Percentiles rank a stretch among this genome's conserved stretches.
Conservation (phyloP, 1,139 yeast species). For the Kodamaea arcana region DNA sequence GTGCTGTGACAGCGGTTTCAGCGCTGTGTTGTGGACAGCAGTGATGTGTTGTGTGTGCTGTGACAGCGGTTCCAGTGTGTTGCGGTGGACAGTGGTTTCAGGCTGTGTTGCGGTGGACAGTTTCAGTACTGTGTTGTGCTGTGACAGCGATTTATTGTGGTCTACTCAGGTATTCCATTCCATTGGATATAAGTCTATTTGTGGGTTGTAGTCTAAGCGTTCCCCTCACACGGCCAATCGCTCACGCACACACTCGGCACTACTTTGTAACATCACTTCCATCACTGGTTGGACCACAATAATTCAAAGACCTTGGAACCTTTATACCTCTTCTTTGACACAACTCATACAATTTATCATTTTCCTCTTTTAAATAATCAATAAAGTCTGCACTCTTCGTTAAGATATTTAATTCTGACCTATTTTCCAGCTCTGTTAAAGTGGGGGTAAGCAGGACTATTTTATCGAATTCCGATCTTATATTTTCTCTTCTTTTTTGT, state of each 20-base stretch:
- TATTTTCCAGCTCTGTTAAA: conserved; percentile 38
- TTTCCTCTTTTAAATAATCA: conserved; percentile 39
- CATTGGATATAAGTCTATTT: too few species aligned
- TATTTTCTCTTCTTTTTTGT: conserved; percentile 45
- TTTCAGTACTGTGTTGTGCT: too few species aligned
- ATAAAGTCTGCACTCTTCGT: conserved; percentile 47
- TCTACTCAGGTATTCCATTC: too few species aligned
- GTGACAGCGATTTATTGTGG: too few species aligned
- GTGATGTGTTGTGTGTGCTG: too few species aligned
- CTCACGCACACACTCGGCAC: neutral
- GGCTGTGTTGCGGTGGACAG: too few species aligned
- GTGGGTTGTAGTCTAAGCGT: too few species aligned
- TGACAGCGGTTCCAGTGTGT: too few species aligned
- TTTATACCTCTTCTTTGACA: conserved; percentile 35
- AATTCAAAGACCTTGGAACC: conserved; percentile 35
- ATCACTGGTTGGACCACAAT: conserved; percentile 33
- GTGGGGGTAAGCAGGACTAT: conserved; percentile 43
- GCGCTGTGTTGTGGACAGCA: too few species aligned
- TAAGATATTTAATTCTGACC: conserved; percentile 43
- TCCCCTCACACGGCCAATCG: too few species aligned
- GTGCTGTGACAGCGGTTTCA: too few species aligned
- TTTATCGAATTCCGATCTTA: conserved; percentile 44
- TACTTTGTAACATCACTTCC: conserved; percentile 17
- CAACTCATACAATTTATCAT: conserved; percentile 29
- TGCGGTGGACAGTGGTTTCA: too few species aligned